These are phyloP conservation scores for Mycena sanguinolenta DNA, from an alignment of 768 basidiomycete species.

Conservation along the genomic window DNA sequence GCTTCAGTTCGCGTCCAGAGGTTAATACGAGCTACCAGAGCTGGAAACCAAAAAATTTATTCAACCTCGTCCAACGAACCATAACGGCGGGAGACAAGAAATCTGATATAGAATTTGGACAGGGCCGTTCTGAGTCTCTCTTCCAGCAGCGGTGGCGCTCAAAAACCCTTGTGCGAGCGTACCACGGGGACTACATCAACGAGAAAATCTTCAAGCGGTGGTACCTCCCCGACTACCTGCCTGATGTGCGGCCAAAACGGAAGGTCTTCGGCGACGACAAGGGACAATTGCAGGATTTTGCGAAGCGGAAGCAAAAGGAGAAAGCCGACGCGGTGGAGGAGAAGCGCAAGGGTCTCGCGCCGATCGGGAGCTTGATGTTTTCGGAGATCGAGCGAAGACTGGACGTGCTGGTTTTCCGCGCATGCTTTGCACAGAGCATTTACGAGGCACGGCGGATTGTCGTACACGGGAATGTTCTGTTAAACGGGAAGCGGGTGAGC, in stretches of 20 bases:
- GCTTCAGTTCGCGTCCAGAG: constrained; percentile 1
- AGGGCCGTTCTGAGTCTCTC: constrained; percentile 68
- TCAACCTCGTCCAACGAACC: constrained; percentile 89
- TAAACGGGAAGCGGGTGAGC: constrained; percentile 92
- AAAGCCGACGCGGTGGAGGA: constrained; percentile 64
- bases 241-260: constrained; percentile 82
- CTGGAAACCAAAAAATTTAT: constrained; percentile 91
- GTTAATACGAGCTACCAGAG: constrained; percentile 63
- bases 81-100: constrained; percentile 54
- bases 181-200: constrained; percentile 95
- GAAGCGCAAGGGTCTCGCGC: constrained; percentile 77
- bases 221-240: constrained; percentile 91
- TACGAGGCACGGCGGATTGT: constrained; percentile 92
- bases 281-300: constrained; percentile 67
- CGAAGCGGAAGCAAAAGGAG: constrained; percentile 64
- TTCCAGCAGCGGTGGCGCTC: constrained; percentile 94
- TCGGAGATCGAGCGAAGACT: constrained; percentile 93
- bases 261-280: constrained; percentile 60
- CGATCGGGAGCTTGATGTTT: constrained; percentile 96
- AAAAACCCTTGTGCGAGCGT: constrained; percentile 89
- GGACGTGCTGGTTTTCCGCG: constrained; percentile 92
- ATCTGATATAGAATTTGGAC: constrained; percentile 70
- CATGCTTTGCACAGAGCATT: constrained; percentile 89
- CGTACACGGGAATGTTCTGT: constrained; percentile 85
- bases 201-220: constrained; percentile 95